Evolutionary conservation across 371 early-diverging fungal species (phyloP).

Genomic region (Apophysomyces elegans): DNA sequence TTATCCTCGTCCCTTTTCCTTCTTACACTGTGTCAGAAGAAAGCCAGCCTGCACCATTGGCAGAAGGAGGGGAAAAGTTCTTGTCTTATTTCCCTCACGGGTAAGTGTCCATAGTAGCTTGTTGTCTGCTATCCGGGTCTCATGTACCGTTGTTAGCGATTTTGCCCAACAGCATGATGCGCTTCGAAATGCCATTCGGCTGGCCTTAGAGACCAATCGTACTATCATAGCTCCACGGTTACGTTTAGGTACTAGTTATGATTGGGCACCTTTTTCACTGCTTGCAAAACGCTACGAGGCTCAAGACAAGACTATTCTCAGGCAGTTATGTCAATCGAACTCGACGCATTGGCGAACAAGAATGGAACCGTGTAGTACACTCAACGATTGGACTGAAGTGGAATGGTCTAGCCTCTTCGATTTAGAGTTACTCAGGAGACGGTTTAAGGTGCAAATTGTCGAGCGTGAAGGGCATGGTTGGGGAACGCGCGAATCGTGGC

Average conservation of each 20-base stretch:
- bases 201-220: slow-evolving; percentile 39
- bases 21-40: neutral
- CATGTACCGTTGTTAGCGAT: neutral
- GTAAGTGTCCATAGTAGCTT: slow-evolving; percentile 11
- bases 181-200: slow-evolving; percentile 33
- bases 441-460: slow-evolving; percentile 15
- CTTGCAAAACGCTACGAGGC: slow-evolving; percentile 25
- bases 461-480: slow-evolving; percentile 15
- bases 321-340: neutral
- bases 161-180: slow-evolving; percentile 31
- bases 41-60: neutral
- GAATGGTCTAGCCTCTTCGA: slow-evolving; percentile 23
- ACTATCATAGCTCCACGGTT: slow-evolving; percentile 32
- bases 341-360: slow-evolving; percentile 26
- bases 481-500: neutral
- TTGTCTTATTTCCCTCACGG: slow-evolving; percentile 26
- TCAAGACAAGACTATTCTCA: slow-evolving; percentile 18
- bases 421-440: slow-evolving; percentile 8
- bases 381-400: slow-evolving; percentile 16
- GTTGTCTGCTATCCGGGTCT: neutral
- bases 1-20: neutral
- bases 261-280: slow-evolving; percentile 22
- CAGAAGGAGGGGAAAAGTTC: slow-evolving; percentile 15
- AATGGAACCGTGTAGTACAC: slow-evolving; percentile 23
- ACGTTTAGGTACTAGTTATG: slow-evolving; percentile 18